Evolutionary conservation across 108 stramenopile genomes (phyloP).

Genomic region (Cyclostephanos invisitatus): DNA sequence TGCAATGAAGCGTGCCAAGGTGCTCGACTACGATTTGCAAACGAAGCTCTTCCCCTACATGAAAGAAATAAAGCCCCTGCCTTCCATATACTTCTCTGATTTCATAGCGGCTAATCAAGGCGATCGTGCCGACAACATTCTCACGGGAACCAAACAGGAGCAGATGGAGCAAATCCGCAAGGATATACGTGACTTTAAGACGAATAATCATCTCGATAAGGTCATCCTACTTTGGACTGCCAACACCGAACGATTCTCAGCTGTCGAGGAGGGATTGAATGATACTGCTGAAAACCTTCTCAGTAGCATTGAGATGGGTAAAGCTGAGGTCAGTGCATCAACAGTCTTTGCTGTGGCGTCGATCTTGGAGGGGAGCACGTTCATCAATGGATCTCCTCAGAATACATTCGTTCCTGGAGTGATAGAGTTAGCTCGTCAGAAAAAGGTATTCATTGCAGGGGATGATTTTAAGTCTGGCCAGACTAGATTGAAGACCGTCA

Average conservation of each 20-base stretch:
- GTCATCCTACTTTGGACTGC: slow-evolving; percentile 98
- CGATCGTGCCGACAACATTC: slow-evolving; percentile 94
- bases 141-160: slow-evolving; percentile 90
- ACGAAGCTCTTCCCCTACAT: slow-evolving; percentile 90
- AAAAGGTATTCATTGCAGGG: slow-evolving; percentile 91
- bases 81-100: slow-evolving; percentile 92
- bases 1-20: slow-evolving; percentile 90
- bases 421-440: slow-evolving; percentile 83
- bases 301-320: slow-evolving; percentile 84
- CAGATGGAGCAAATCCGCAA: slow-evolving; percentile 92
- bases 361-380: slow-evolving; percentile 93
- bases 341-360: slow-evolving; percentile 96
- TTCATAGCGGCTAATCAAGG: slow-evolving; percentile 98
- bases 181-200: slow-evolving; percentile 94
- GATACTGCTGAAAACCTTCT: slow-evolving; percentile 92
- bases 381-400: slow-evolving; percentile 98
- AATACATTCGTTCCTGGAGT: slow-evolving; percentile 99
- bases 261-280: slow-evolving; percentile 92
- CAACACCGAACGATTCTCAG: slow-evolving; percentile 97
- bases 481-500: slow-evolving; percentile 97
- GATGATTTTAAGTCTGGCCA: slow-evolving; percentile 99
- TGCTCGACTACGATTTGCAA: slow-evolving; percentile 93
- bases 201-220: slow-evolving; percentile 84
- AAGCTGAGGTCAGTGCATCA: slow-evolving; percentile 93
- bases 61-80: slow-evolving; percentile 88